Evolutionary conservation across 805 yeast species (phyloP).

Genomic region (Kodamaea hsintzibuensis): DNA sequence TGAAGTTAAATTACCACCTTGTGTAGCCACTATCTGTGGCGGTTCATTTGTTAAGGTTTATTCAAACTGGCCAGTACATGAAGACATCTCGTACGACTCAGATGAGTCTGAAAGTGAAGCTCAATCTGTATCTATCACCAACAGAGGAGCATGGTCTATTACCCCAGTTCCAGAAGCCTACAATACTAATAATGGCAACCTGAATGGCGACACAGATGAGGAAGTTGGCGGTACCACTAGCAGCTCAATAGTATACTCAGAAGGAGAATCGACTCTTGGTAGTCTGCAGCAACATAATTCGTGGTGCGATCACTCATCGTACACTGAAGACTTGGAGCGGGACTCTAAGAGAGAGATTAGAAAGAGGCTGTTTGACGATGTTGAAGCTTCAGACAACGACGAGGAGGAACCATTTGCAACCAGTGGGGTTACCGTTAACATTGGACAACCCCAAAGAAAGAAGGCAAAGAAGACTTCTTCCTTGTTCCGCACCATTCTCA

Average conservation of each 20-base stretch:
- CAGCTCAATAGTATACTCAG: neutral
- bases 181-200: neutral
- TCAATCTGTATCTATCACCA: neutral
- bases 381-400: neutral
- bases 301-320: neutral
- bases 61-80: neutral
- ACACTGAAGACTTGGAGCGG: neutral
- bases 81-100: constrained; percentile 1
- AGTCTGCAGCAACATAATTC: neutral
- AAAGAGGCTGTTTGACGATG: constrained; percentile 7
- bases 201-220: neutral
- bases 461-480: constrained; percentile 1
- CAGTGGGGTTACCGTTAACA: neutral
- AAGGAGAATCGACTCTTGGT: neutral
- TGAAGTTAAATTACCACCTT: neutral
- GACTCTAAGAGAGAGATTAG: neutral
- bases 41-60: neutral
- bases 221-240: neutral
- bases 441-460: neutral
- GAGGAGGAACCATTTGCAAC: neutral
- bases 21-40: neutral
- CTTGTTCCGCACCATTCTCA: neutral
- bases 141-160: neutral
- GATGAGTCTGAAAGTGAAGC: neutral
- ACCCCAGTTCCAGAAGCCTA: neutral